Evolutionary conservation across 139 green algal genomes (phyloP), one percentile per base, ranked within the genome.

Genomic region (Haematococcus lacustris): DNA sequence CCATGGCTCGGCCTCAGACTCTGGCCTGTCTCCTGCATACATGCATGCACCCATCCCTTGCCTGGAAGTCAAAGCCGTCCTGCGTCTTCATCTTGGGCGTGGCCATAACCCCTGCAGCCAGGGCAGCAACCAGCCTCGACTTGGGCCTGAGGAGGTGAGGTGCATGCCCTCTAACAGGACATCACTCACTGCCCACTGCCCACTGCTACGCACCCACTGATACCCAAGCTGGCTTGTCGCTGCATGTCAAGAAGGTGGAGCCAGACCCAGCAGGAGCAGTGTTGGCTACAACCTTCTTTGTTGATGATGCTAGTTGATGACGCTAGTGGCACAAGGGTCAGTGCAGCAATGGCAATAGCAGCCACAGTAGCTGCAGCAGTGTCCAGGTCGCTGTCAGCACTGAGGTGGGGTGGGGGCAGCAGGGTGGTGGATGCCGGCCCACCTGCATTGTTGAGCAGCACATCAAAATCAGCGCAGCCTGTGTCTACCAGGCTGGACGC

Each of bases 381-480:
- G 50, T 50, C 34, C 7, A 43, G 1, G 7, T 30, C 30, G 30
- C 40, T 64, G 32, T 43, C 68, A 63, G 25, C n/a, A 2, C 5
- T 3, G 3, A 60, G 13, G 21, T n/a, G n/a, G 28, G 6, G 1
- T 63, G 28, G 39, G 32, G 9, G 62, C 62, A 69, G n/a, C n/a
- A n/a, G n/a, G n/a, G n/a, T n/a, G n/a, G n/a, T 34, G 25, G 13
- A 32, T 26, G n/a, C 28, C 71, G 5, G 32, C 51, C 3, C 50
- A 86, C 87, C 87, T 64, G 89, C 89, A 76, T 96, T 96, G 78
- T 92, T 92, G 13, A 94, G 51, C 35, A 93, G 77, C 30, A 96
- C 86, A 71, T 94, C 88, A 53, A 92, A 80, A 5, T 65, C 69
- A 57, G 62, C 23, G 9, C 50, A 68, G 37, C 81, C 78, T 38